These are phyloP conservation scores for Fragilaria crotonensis DNA, from an alignment of 108 stramenopile genomes.

Conservation along the genomic window DNA sequence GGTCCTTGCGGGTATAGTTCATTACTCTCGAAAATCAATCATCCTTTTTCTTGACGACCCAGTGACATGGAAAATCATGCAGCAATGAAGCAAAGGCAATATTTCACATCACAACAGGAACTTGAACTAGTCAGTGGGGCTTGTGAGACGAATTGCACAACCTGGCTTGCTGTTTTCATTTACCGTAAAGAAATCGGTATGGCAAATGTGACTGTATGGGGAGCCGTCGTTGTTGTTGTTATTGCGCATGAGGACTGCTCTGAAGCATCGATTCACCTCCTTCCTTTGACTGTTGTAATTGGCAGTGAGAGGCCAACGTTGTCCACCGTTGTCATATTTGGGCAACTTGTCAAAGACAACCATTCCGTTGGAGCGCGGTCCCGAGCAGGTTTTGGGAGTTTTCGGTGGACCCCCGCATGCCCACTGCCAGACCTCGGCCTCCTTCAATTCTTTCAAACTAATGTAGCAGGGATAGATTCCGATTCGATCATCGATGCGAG, in stretches of 20 bases:
- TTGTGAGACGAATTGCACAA: background rate
- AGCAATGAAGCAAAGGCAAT: too few species aligned
- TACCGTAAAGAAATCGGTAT: background rate
- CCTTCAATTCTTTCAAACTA: background rate
- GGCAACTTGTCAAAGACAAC: background rate
- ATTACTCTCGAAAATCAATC: too few species aligned
- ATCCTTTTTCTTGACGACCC: too few species aligned
- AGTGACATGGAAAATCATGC: too few species aligned
- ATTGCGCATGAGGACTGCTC: background rate
- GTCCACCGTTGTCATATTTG: background rate
- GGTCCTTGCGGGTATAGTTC: too few species aligned
- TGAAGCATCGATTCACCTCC: background rate
- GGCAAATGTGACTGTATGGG: background rate
- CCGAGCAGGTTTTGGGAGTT: background rate
- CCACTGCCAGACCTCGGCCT: background rate
- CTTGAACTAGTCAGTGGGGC: background rate
- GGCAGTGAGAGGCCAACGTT: background rate
- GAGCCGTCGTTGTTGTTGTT: background rate
- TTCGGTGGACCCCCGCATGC: background rate
- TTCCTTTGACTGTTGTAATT: background rate
- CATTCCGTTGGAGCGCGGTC: background rate
- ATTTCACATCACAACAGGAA: too few species aligned
- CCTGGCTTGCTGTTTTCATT: background rate
- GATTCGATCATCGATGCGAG: background rate
- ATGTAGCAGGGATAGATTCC: background rate